Conservation (phyloP, 2,329 filamentous ascomycete genomes). For the Graphium sp. region DNA sequence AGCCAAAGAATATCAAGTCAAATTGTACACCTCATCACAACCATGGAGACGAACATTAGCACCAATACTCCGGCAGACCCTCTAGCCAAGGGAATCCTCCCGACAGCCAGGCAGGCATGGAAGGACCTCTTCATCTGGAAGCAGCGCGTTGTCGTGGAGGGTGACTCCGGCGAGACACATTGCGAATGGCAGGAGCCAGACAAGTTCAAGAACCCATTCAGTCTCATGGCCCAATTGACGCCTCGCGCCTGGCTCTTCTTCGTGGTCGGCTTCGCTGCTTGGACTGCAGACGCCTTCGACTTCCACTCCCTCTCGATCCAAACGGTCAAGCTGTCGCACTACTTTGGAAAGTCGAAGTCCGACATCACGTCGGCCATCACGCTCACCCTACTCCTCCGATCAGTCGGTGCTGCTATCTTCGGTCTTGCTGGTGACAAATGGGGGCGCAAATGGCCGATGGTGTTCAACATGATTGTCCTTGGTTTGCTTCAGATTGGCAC, state of each 20-base stretch:
- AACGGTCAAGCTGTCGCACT: constrained; percentile 47
- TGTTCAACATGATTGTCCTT: constrained; percentile 60
- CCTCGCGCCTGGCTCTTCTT: constrained; percentile 60
- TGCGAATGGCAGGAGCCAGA: constrained; percentile 54
- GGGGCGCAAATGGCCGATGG: constrained; percentile 73
- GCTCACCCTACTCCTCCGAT: constrained; percentile 57
- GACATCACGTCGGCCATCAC: constrained; percentile 61
- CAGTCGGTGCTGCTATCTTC: constrained; percentile 59
- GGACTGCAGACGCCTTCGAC: constrained; percentile 73
- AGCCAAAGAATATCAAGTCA: no score
- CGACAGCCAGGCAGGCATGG: constrained; percentile 47
- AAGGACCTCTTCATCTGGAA: constrained; percentile 57
- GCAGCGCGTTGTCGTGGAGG: constrained; percentile 51
- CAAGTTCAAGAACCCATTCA: constrained; percentile 62
- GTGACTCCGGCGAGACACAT: constrained; percentile 44
- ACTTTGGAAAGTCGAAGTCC: constrained; percentile 36
- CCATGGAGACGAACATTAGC: no score
- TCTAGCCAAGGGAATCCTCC: constrained; percentile 44
- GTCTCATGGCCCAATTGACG: constrained; percentile 45
- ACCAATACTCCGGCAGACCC: constrained; percentile 54
- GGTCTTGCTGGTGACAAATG: constrained; percentile 65
- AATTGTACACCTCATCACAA: no score
- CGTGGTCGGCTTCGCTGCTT: constrained; percentile 55
- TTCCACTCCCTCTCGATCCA: constrained; percentile 71
- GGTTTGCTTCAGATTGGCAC: constrained; percentile 56